Base-by-base conservation (phyloP, 2,329 filamentous ascomycete species). In the Gaeumannomyces tritici region DNA sequence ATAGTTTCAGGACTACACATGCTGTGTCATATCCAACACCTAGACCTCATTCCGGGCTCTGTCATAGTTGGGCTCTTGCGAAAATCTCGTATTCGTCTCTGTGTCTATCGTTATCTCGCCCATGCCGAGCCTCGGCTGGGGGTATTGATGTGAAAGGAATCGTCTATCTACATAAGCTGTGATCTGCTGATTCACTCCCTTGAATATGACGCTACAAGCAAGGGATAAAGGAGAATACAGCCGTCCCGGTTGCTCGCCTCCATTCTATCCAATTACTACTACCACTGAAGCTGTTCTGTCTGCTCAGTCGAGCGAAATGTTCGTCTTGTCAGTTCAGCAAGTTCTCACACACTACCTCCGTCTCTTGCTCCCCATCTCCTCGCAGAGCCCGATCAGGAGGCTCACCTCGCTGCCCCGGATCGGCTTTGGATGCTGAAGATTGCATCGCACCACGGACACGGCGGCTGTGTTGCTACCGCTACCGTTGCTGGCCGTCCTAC, bases 381-480 rank as follows among this genome's bases (percentile, higher is more conserved):
- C 42, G 62, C 62, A 65, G 58, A 59, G 59, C n/a, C 58, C 57
- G 42, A 59, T 57, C 59, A 62, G 28, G 18, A 29, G 67, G 21
- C 63, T 61, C 61, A 71, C 26, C 33, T 71, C 69, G n/a, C 70
- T 60, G 26, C 66, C 67, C 51, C 69, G 66, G 33, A 69, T 63
- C 9, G 71, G 71, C 55, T 65, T 64, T 6, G 70, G 72, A 62
- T 73, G 72, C 62, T 65, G 61, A 55, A 73, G 62, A 15, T 64
- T 62, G 55, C 70, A 71, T 55, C 7, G 13, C 33, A 47, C 31
- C 55, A 58, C 61, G 33, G 55, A 35, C 27, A 57, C 61, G 24
- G 54, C 60, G 28, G 31, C 57, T 13, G 24, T 60, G 12, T 56
- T 33, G 8, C 61, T 28, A n/a, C 13, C 42, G 4, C 27, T 61